Percentiles rank a stretch among this genome's conserved stretches.
phyloP scores from a whole-genome alignment of 192 early-diverging fungal species.

The Cladochytrium replicatum region DNA sequence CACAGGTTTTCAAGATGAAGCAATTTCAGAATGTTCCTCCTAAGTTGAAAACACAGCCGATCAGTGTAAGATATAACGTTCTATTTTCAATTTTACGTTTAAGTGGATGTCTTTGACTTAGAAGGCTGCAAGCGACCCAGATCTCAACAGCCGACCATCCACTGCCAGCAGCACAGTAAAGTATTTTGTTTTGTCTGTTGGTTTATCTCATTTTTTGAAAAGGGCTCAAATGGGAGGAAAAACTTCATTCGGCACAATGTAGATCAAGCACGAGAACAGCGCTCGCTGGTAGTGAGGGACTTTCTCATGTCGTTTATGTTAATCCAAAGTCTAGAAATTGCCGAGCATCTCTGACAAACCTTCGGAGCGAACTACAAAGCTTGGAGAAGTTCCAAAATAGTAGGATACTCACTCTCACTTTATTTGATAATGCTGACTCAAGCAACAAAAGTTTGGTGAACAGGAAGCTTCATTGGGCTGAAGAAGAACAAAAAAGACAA shows the following conservation, averaged over 20 bases:
- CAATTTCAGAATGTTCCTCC: constrained; percentile 33
- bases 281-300: neutral
- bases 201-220: neutral
- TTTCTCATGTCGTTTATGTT: constrained; percentile 9
- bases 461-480: constrained; percentile 45
- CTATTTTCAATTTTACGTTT: neutral
- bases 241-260: neutral
- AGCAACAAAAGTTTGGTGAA: constrained; percentile 30
- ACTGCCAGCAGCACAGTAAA: constrained; percentile 3
- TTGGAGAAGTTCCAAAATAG: constrained; percentile 46
- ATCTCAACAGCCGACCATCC: constrained; percentile 10
- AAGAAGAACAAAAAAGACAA: constrained; percentile 34
- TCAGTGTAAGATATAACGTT: neutral
- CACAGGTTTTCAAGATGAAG: constrained; percentile 38
- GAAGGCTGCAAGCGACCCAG: constrained; percentile 5
- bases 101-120: constrained; percentile 1
- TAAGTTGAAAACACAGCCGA: constrained; percentile 25
- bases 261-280: neutral
- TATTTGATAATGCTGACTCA: neutral
- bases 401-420: constrained; percentile 8
- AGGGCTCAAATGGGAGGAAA: neutral
- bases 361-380: constrained; percentile 17
- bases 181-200: neutral
- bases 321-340: no score
- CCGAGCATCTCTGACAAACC: no score